A percentile compares a stretch with the other conserved stretches of the same genome.
Conservation (phyloP, 768 basidiomycete species). For the Kwoniella heveanensis region DNA sequence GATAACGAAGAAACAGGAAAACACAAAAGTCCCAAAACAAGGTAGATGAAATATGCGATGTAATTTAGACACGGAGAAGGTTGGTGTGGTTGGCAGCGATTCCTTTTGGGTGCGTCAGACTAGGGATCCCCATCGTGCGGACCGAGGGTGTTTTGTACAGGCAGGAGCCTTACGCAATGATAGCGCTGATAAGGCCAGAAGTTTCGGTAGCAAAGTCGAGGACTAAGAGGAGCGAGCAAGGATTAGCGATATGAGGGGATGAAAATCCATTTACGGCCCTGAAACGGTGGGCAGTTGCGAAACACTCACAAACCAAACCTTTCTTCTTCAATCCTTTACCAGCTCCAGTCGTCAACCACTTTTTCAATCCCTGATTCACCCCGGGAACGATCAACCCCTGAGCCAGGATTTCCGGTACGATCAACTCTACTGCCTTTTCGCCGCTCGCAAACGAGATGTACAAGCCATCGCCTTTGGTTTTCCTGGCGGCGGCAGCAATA, state of each 20-base stretch:
- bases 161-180: conserved; percentile 22
- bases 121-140: no score
- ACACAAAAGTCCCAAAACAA: no score
- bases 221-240: not conserved
- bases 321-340: conserved; percentile 21
- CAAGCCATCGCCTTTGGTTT: conserved; percentile 8
- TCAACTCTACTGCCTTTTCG: conserved; percentile 7
- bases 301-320: conserved; percentile 23
- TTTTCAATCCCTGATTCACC: conserved; percentile 17
- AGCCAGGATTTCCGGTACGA: conserved; percentile 14
- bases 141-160: no score
- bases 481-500: not conserved
- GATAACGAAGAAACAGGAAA: no score
- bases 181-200: conserved; percentile 17
- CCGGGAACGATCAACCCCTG: conserved; percentile 13
- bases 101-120: no score
- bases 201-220: conserved; percentile 18
- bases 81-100: no score
- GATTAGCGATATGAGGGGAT: not conserved
- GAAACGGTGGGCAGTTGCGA: no score
- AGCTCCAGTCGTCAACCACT: conserved; percentile 11
- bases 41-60: no score
- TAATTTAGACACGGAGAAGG: no score
- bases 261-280: no score
- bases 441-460: conserved; percentile 17